Base-by-base conservation (phyloP, 805 yeast species). In the Cyberlindnera samutprakarnensis region DNA sequence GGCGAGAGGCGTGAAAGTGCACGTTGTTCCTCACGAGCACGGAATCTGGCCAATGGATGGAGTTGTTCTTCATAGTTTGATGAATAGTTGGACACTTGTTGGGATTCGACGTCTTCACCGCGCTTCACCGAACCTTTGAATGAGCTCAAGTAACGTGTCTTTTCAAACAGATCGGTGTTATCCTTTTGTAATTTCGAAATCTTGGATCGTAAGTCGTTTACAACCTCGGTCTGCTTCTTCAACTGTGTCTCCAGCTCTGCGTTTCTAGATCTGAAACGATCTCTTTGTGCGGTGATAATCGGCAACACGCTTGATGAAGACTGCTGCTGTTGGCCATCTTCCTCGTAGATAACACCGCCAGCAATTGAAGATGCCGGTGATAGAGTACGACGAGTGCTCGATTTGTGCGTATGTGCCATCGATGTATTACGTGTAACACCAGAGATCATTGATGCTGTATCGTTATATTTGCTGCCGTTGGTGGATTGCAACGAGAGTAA, bases 271-370 rank as follows among this genome's bases (percentile, higher is more conserved):
- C 94, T 76, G 64, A 88, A 87, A 41, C 98, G 66, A 56, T 90
- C 98, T 54, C 98, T 75, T 61, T 90, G 98, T 51, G 90, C 88
- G 11, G 96, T 87, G 18, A 92, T 75, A 32, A 90, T 86, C 1
- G 94, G 94, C 31, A 90, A 57, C 18, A 88, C 73, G 4, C 76
- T 69, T 10, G 64, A 49, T 32, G 70, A 73, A 13, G 34, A 21
- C 7, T 29, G 21, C 12, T n/a, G 26, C 14, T 32, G 36, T 14
- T 32, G 36, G 10, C 33, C 33, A 8, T 19, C 14, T n/a, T 39
- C 43, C 12, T 44, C 75, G 49, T 44, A 57, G 9, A 58, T 54
- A 35, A 40, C 37, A 10, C 63, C 62, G 17, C 74, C 73, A 5
- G 67, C 66, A 30, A 66, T 66, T 1, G 75, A 70, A 13, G 73